phyloP scores from a whole-genome alignment of 1,284 basidiomycete genomes.

The Marasmius sp. region DNA sequence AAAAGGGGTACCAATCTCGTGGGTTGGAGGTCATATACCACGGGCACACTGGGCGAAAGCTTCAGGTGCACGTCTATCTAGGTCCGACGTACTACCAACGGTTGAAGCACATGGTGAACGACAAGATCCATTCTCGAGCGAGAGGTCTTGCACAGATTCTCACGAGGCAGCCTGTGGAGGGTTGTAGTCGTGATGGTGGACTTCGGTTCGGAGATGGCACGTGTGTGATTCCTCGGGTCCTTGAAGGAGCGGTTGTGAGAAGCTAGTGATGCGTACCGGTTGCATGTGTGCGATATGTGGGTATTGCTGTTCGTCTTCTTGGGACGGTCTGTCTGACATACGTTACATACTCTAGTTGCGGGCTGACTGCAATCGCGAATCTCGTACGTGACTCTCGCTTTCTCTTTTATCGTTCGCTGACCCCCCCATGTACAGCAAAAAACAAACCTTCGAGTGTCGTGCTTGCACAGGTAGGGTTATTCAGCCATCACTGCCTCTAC shows the following conservation, averaged over 20 bases:
- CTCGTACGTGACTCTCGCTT: no score
- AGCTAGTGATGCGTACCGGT: conserved; percentile 91
- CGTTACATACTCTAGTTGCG: no score
- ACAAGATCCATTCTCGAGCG: conserved; percentile 98
- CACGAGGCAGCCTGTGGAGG: conserved; percentile 93
- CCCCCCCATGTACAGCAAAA: conserved; percentile 60
- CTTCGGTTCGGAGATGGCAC: conserved; percentile 99
- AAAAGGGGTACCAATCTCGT: conserved; percentile 93
- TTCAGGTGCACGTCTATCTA: conserved; percentile 97
- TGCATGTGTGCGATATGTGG: conserved; percentile 96
- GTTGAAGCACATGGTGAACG: conserved; percentile 99
- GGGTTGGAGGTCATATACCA: conserved; percentile 99
- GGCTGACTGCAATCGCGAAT: no score
- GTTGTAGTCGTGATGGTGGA: conserved; percentile 97
- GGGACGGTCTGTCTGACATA: no score
- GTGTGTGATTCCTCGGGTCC: conserved; percentile 99
- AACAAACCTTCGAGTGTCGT: conserved; percentile 86
- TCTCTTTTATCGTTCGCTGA: no score
- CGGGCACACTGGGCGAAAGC: conserved; percentile 94
- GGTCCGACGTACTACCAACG: conserved; percentile 99
- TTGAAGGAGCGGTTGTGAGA: conserved; percentile 94
- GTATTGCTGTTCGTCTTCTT: no score
- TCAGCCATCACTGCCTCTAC: background rate
- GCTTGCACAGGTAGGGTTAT: conserved; percentile 79
- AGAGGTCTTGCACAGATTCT: conserved; percentile 98